phyloP scores from a whole-genome alignment of 352 stramenopile genomes.

The Globisporangium yorkense region DNA sequence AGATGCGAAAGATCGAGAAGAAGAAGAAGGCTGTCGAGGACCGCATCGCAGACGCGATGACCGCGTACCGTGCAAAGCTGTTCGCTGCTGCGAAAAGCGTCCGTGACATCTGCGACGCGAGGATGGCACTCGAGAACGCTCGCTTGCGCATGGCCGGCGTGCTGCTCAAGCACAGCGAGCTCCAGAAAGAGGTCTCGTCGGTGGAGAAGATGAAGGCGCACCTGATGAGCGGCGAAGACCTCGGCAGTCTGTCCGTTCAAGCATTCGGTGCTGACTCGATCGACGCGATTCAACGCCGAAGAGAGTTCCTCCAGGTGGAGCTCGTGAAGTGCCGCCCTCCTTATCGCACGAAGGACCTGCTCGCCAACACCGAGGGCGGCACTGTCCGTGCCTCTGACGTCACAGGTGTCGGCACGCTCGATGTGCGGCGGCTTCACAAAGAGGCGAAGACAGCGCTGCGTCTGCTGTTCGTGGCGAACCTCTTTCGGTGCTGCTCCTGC shows the following conservation, averaged over 20 bases:
- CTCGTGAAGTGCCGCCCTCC: slow-evolving; percentile 12
- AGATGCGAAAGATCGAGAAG: slow-evolving; percentile 51
- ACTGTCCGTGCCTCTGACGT: neutral
- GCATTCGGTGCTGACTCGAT: neutral
- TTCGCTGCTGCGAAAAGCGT: slow-evolving; percentile 11
- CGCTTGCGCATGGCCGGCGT: slow-evolving; percentile 25
- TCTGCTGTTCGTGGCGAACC: slow-evolving; percentile 45
- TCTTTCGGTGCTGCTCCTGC: slow-evolving; percentile 54
- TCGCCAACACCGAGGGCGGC: neutral
- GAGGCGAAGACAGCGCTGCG: slow-evolving; percentile 28
- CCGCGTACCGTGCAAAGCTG: slow-evolving; percentile 24
- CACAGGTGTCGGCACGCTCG: neutral
- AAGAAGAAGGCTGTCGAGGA: slow-evolving; percentile 31
- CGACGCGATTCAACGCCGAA: slow-evolving; percentile 3
- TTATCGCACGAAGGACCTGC: slow-evolving; percentile 15
- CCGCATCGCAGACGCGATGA: slow-evolving; percentile 21
- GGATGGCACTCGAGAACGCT: slow-evolving; percentile 27
- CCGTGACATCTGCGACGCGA: slow-evolving; percentile 22
- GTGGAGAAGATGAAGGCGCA: slow-evolving; percentile 18
- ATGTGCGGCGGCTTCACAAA: slow-evolving; percentile 29
- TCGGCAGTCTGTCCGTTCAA: neutral
- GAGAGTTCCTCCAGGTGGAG: slow-evolving; percentile 16
- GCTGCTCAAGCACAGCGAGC: slow-evolving; percentile 33
- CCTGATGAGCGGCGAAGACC: slow-evolving; percentile 9
- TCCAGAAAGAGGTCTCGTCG: slow-evolving; percentile 9